Evolutionary conservation across 208 protist species (phyloP).

Genomic region (Wallacemonas sp.): DNA sequence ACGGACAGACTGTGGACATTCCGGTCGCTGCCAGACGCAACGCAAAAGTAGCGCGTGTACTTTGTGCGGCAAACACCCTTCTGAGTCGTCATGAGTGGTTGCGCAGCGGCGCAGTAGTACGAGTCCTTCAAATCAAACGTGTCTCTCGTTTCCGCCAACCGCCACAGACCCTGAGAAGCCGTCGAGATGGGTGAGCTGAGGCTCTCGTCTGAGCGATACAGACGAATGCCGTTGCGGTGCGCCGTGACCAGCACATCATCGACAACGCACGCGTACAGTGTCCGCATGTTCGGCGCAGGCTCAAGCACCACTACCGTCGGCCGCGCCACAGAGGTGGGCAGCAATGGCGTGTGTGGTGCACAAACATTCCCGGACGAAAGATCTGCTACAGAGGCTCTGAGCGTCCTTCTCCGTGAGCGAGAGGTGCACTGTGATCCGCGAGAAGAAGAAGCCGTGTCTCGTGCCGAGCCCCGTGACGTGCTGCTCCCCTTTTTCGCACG

Average conservation of each 20-base stretch:
- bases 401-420: no score
- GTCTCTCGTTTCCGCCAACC: conserved; percentile 30
- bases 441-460: no score
- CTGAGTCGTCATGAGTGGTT: conserved; percentile 16
- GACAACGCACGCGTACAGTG: conserved; percentile 31
- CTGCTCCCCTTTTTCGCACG: no score
- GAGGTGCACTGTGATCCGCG: no score
- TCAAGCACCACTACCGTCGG: conserved; percentile 34
- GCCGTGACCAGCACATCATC: conserved; percentile 35
- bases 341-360: neutral
- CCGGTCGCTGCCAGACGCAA: conserved; percentile 56
- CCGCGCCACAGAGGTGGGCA: neutral
- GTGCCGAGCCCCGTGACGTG: no score
- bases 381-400: no score
- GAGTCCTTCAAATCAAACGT: conserved; percentile 48
- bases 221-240: conserved; percentile 47
- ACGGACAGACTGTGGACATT: conserved; percentile 65
- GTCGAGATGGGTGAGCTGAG: no score
- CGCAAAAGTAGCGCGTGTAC: conserved; percentile 58
- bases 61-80: conserved; percentile 19
- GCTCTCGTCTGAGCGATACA: conserved; percentile 35
- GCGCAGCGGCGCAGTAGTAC: conserved; percentile 41
- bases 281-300: conserved; percentile 39
- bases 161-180: conserved; percentile 39
- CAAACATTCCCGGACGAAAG: no score